Evolutionary conservation across 768 basidiomycete genomes (phyloP).

Genomic region (Hericium rajendrae): DNA sequence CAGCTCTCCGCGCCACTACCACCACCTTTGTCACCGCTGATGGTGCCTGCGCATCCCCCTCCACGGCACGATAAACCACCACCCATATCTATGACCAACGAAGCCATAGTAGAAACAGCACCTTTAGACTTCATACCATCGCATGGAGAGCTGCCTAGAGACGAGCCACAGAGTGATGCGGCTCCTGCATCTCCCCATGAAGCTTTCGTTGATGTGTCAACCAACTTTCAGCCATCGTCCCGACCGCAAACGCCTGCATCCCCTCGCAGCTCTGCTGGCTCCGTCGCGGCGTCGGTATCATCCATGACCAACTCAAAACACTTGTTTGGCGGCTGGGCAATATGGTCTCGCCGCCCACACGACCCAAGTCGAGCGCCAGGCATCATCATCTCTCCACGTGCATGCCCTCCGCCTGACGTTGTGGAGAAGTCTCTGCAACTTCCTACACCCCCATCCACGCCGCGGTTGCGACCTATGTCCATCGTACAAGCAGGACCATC

Average conservation of each 20-base stretch:
- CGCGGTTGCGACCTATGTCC: slow-evolving; percentile 8
- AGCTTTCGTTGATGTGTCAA: neutral
- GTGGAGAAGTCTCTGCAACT: slow-evolving; percentile 44
- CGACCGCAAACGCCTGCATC: neutral
- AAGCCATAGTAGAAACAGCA: neutral
- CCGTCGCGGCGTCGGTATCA: neutral
- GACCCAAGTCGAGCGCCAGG: slow-evolving; percentile 57
- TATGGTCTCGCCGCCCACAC: slow-evolving; percentile 66
- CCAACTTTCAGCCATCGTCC: neutral
- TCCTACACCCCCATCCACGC: slow-evolving; percentile 34
- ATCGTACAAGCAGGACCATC: neutral
- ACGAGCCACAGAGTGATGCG: neutral
- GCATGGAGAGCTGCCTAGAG: neutral
- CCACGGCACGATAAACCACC: neutral
- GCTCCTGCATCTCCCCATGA: neutral
- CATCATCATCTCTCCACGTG: slow-evolving; percentile 59
- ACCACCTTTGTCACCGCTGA: slow-evolving; percentile 12
- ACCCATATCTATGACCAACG: neutral
- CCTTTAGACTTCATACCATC: neutral
- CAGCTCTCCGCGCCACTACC: slow-evolving; percentile 44
- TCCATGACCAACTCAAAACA: neutral
- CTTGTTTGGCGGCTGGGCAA: slow-evolving; percentile 34
- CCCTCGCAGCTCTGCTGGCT: neutral
- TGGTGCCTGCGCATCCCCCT: neutral
- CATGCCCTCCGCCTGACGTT: slow-evolving; percentile 52